Base-by-base conservation (phyloP, 2,329 filamentous ascomycete genomes). In the Sclerotinia subarctica region DNA sequence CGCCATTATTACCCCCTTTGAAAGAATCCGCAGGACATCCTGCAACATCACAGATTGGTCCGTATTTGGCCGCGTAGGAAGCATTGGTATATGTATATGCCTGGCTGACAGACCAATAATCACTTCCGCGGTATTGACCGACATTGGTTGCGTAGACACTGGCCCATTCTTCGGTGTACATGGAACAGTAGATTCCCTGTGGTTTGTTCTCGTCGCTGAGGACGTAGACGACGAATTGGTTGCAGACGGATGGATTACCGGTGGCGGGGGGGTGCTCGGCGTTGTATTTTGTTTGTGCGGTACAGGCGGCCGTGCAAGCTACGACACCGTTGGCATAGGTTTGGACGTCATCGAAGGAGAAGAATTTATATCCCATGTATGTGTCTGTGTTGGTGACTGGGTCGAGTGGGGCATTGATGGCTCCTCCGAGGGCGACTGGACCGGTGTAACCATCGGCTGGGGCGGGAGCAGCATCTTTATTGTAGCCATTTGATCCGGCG, bases 401-500 rank as follows among this genome's bases (percentile, higher is more conserved):
- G 64, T 73, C 70, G 53, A 73, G 71, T 8, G 78, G 77, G 5
- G 75, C 76, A 42, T 77, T 76, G 72, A 79, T 78, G 5, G 73
- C 73, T 46, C 76, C 78, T 24, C 71, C 71, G 26, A 79, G 73
- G 60, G 72, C 70, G 5, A 69, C 66, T 1, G 78, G 78, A 42
- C 75, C 76, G 71, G 64, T 15, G 21, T 24, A 67, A 5, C 49
- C 49, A 3, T n/a, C 17, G 5, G 49, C 58, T 8, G 26, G 6
- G 1, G 75, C 56, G 1, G 66, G 17, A 21, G 73, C 70, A 2
- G 73, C 66, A 4, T 67, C 71, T 68, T 74, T 77, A 72, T 77
- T 77, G 71, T 80, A 80, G 5, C 79, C 81, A 68, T 82, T 82
- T 47, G 78, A 80, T 15, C 79, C 81, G 32, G 80, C 76, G 54